Evolutionary conservation across 768 basidiomycete genomes (phyloP).

Genomic region (Calocybe cyanea): DNA sequence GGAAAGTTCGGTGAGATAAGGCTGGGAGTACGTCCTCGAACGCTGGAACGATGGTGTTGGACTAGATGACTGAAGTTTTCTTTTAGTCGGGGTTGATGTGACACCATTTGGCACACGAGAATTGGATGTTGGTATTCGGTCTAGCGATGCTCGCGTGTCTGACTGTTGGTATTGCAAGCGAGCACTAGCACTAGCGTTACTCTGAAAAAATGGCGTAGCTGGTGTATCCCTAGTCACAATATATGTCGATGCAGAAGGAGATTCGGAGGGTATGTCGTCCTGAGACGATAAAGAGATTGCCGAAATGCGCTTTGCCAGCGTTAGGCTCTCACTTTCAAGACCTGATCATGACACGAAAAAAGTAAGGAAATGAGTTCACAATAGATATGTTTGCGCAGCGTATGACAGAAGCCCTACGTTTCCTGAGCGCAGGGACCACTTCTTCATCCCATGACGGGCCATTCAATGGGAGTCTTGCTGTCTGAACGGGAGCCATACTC

Average conservation of each 20-base stretch:
- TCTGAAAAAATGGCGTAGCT: slow-evolving; percentile 20
- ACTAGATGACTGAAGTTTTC: slow-evolving; percentile 18
- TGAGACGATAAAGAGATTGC: slow-evolving; percentile 61
- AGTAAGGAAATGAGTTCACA: slow-evolving; percentile 8
- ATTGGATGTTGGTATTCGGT: slow-evolving; percentile 19
- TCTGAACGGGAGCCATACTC: slow-evolving; percentile 40
- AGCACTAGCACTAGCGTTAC: slow-evolving; percentile 14
- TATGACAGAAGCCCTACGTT: slow-evolving; percentile 47
- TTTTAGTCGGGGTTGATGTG: slow-evolving; percentile 22
- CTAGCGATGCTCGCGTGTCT: slow-evolving; percentile 11
- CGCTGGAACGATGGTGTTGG: slow-evolving; percentile 36
- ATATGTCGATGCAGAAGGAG: slow-evolving; percentile 4
- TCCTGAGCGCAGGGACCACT: slow-evolving; percentile 76
- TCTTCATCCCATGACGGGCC: slow-evolving; percentile 75
- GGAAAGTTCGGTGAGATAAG: slow-evolving; percentile 39
- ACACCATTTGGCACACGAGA: slow-evolving; percentile 26
- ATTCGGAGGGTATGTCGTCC: slow-evolving; percentile 33
- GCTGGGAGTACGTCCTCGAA: slow-evolving; percentile 63
- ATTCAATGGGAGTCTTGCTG: slow-evolving; percentile 29
- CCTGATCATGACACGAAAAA: slow-evolving; percentile 37
- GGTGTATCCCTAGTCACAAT: slow-evolving; percentile 5
- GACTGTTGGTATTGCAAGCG: slow-evolving; percentile 13
- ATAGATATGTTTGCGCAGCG: slow-evolving; percentile 2
- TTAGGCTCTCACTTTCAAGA: slow-evolving; percentile 74
- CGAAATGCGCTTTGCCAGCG: slow-evolving; percentile 74